phyloP scores from a whole-genome alignment of 2,329 filamentous ascomycete species.

The Incumbomyces lentus region DNA sequence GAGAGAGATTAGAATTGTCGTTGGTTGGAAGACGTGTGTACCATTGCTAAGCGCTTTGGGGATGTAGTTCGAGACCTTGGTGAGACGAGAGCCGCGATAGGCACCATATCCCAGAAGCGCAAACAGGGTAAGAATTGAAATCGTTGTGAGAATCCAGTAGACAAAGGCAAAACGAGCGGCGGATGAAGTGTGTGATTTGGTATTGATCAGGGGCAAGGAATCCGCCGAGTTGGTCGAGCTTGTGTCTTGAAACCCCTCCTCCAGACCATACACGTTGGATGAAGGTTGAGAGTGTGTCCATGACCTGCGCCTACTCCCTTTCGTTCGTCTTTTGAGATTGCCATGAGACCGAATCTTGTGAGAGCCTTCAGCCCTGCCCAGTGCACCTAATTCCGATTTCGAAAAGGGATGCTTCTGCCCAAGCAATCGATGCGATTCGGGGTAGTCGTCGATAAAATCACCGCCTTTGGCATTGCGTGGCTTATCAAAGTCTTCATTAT shows the following conservation, averaged over 20 bases:
- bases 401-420: not conserved
- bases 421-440: not conserved
- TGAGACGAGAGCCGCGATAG: slow-evolving; percentile 41
- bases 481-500: not conserved
- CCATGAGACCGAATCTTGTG: not conserved
- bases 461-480: not conserved
- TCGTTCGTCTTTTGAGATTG: not conserved
- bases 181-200: slow-evolving; percentile 24
- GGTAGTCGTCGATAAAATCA: not conserved
- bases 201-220: slow-evolving; percentile 44
- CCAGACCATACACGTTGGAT: slow-evolving; percentile 65
- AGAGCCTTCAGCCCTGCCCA: not conserved
- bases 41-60: slow-evolving; percentile 55
- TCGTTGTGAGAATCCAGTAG: slow-evolving; percentile 10
- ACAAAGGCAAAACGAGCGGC: slow-evolving; percentile 16
- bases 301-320: not conserved
- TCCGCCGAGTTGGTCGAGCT: slow-evolving; percentile 51
- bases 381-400: not conserved
- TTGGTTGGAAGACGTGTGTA: slow-evolving; percentile 78
- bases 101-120: slow-evolving; percentile 45
- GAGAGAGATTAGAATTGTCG: slow-evolving; percentile 84
- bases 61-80: slow-evolving; percentile 17
- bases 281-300: not conserved
- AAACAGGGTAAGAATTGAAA: slow-evolving; percentile 43
- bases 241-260: slow-evolving; percentile 61